These are phyloP conservation scores for Coprinopsis marcescibilis DNA, from an alignment of 768 basidiomycete species.

Conservation along the genomic window DNA sequence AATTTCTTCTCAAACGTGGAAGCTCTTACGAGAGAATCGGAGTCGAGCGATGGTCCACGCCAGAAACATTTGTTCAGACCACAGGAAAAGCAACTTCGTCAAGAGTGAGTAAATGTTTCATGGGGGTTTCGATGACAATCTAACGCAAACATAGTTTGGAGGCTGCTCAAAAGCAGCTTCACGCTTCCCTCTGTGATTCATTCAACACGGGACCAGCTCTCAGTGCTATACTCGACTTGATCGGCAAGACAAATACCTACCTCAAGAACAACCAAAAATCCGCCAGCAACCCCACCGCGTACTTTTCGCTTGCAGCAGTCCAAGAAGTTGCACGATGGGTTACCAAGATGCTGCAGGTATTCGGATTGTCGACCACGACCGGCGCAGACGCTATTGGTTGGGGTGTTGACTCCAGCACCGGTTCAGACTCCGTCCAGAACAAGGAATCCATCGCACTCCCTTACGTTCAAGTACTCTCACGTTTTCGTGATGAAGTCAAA, in stretches of 20 bases:
- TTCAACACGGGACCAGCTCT: slow-evolving; percentile 93
- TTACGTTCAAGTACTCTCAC: slow-evolving; percentile 77
- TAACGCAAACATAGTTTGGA: slow-evolving; percentile 47
- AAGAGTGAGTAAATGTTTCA: not conserved
- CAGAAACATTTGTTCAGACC: slow-evolving; percentile 6
- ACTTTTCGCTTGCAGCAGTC: slow-evolving; percentile 43
- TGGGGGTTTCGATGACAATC: not conserved
- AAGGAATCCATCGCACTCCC: slow-evolving; percentile 85
- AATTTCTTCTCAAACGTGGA: slow-evolving; percentile 67
- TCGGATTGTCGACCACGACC: slow-evolving; percentile 72
- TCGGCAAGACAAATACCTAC: slow-evolving; percentile 86
- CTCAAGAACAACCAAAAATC: slow-evolving; percentile 61
- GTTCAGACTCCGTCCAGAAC: slow-evolving; percentile 35
- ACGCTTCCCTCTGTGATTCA: slow-evolving; percentile 87
- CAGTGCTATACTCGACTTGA: slow-evolving; percentile 71
- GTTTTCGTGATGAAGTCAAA: slow-evolving; percentile 89
- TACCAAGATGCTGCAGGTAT: slow-evolving; percentile 69
- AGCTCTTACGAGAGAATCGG: slow-evolving; percentile 61
- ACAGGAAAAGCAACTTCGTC: slow-evolving; percentile 37
- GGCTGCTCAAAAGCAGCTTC: slow-evolving; percentile 71
- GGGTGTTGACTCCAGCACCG: slow-evolving; percentile 44
- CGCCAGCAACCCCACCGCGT: slow-evolving; percentile 31
- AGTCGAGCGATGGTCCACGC: slow-evolving; percentile 21
- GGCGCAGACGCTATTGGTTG: slow-evolving; percentile 66
- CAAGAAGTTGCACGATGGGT: slow-evolving; percentile 65